Percentiles rank a stretch among this genome's conserved stretches.
Conservation (phyloP, 164 flowering plant species). For the Buxus sempervirens region DNA sequence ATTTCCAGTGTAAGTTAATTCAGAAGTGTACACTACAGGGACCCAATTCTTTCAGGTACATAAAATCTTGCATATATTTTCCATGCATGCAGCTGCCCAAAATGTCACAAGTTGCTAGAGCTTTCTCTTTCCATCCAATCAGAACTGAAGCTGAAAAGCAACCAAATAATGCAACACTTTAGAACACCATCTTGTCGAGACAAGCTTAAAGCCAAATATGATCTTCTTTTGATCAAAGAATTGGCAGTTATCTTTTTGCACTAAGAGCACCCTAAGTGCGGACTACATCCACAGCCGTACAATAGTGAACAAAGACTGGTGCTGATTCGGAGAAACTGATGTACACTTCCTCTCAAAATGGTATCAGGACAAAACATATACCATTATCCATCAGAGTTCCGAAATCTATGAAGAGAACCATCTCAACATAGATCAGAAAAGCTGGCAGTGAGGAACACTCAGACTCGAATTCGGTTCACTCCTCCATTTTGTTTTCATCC, state of each 20-base stretch:
- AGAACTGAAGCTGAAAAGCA: background rate
- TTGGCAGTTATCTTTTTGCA: too few relatives aligned
- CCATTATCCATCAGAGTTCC: background rate
- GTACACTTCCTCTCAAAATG: too few relatives aligned
- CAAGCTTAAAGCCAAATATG: too few relatives aligned
- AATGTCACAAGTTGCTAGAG: background rate
- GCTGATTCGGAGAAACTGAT: too few relatives aligned
- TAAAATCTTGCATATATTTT: background rate
- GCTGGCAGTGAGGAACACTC: background rate
- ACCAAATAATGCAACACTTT: too few relatives aligned
- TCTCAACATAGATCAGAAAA: background rate
- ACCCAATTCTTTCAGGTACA: background rate
- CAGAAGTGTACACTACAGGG: background rate
- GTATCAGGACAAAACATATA: background rate
- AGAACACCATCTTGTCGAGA: too few relatives aligned
- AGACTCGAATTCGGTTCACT: constrained; percentile 12
- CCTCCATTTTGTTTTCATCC: constrained; percentile 23
- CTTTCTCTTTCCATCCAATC: background rate
- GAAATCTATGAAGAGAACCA: background rate
- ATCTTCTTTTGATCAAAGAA: too few relatives aligned
- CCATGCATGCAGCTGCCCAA: background rate
- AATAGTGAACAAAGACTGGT: too few relatives aligned
- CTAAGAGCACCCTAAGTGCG: too few relatives aligned
- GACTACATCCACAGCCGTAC: too few relatives aligned
- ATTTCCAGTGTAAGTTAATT: background rate